Evolutionary conservation across 129 eudicot species (phyloP).

Genomic region (Chrysanthemum seticuspe): DNA sequence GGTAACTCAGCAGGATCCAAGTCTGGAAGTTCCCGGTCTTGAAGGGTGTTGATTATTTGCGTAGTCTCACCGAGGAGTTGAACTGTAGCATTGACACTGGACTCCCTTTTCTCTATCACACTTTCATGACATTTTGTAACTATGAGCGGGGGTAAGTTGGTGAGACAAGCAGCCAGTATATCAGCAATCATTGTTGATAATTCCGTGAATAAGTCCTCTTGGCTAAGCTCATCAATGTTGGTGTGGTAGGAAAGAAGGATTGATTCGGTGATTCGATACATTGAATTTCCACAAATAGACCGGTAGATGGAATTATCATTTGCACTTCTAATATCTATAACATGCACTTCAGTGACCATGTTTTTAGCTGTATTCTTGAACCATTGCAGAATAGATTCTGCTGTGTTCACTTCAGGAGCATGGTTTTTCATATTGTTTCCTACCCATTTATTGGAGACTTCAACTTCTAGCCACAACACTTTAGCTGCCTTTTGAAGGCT

Average conservation of each 20-base stretch:
- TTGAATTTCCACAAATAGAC: background rate
- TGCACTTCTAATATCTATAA: background rate
- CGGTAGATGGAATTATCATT: background rate
- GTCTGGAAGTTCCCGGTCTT: background rate
- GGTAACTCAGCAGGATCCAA: slow-evolving; percentile 1
- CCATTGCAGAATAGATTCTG: background rate
- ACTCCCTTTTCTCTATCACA: background rate
- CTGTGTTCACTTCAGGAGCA: background rate
- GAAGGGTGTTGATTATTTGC: background rate
- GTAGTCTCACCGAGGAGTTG: background rate
- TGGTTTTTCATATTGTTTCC: background rate
- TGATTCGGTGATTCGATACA: background rate
- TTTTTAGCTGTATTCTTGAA: background rate
- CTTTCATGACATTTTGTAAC: background rate
- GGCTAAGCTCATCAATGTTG: background rate
- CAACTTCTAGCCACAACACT: background rate
- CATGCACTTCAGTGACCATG: background rate
- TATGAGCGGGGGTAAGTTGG: background rate
- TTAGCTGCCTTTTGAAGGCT: background rate
- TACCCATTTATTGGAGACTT: background rate
- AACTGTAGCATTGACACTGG: background rate
- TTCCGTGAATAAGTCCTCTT: background rate
- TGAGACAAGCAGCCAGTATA: background rate
- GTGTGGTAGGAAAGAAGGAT: background rate
- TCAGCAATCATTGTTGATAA: background rate